A percentile compares a stretch with the other conserved stretches of the same genome.
Evolutionary conservation across 345 rosid species (phyloP).

Genomic region (Gossypium longicalyx): DNA sequence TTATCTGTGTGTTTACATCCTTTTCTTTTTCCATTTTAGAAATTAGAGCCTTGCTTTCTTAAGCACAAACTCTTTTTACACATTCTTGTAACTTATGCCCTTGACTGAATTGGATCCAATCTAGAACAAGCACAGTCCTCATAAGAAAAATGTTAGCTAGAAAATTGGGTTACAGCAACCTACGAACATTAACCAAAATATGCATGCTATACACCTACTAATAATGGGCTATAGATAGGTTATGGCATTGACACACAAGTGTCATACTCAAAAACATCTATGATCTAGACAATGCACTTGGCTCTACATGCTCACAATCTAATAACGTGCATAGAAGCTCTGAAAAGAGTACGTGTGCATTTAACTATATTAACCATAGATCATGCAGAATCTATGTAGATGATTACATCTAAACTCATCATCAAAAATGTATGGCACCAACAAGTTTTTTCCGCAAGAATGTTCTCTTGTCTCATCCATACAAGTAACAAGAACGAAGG

Average conservation of each 20-base stretch:
- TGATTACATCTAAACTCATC: not conserved
- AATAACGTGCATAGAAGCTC: not conserved
- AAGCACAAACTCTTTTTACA: not conserved
- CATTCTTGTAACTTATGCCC: not conserved
- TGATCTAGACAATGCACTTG: not conserved
- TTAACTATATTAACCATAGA: not conserved
- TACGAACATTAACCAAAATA: not conserved
- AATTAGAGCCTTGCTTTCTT: not conserved
- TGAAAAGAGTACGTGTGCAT: not conserved
- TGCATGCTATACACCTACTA: not conserved
- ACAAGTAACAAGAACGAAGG: not conserved
- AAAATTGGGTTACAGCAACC: not conserved
- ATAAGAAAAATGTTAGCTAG: not conserved
- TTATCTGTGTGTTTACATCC: not conserved
- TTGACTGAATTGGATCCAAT: not conserved
- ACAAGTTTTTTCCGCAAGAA: not conserved
- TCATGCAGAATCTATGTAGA: not conserved
- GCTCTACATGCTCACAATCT: not conserved
- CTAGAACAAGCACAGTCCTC: not conserved
- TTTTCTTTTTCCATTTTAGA: not conserved
- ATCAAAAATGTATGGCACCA: not conserved
- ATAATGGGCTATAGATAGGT: not conserved
- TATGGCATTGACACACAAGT: not conserved
- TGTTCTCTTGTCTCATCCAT: not conserved
- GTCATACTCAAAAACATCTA: not conserved